Evolutionary conservation across 2,329 filamentous ascomycete species (phyloP).

Genomic region (Fragosphaeria purpurea): DNA sequence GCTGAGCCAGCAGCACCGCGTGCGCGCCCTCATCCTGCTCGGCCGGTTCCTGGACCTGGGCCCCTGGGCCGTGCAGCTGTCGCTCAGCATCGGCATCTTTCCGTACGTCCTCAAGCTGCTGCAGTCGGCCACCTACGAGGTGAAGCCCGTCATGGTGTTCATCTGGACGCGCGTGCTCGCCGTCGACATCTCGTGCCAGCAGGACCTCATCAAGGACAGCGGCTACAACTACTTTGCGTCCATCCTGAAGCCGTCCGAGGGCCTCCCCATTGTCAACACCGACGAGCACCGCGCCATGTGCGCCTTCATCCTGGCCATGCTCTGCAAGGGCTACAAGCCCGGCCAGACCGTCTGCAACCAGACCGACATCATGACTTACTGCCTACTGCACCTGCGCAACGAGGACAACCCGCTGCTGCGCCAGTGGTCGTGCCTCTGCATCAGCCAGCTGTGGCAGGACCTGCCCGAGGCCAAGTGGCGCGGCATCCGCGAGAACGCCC

Average conservation of each 20-base stretch:
- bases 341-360: constrained; percentile 88
- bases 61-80: constrained; percentile 97
- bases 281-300: constrained; percentile 98
- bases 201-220: constrained; percentile 90
- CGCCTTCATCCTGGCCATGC: constrained; percentile 92
- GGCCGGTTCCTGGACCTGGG: constrained; percentile 92
- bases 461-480: constrained; percentile 91
- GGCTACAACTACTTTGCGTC: constrained; percentile 95
- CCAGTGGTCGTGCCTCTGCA: constrained; percentile 91
- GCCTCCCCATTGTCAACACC: constrained; percentile 74
- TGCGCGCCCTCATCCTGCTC: constrained; percentile 81
- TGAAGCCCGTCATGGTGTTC: constrained; percentile 98
- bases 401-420: constrained; percentile 78
- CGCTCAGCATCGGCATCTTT: constrained; percentile 95
- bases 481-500: constrained; percentile 81
- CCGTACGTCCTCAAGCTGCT: constrained; percentile 96
- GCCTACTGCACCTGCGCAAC: constrained; percentile 72
- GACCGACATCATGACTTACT: constrained; percentile 82
- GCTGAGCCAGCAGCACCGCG: constrained; percentile 86
- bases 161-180: constrained; percentile 96
- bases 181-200: constrained; percentile 87
- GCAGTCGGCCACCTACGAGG: constrained; percentile 85
- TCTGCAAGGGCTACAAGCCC: constrained; percentile 89
- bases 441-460: constrained; percentile 90
- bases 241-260: constrained; percentile 76